Evolutionary conservation across 108 stramenopile species (phyloP), one percentile per base, ranked within the genome.

Genomic region (Nitzschia inconspicua): DNA sequence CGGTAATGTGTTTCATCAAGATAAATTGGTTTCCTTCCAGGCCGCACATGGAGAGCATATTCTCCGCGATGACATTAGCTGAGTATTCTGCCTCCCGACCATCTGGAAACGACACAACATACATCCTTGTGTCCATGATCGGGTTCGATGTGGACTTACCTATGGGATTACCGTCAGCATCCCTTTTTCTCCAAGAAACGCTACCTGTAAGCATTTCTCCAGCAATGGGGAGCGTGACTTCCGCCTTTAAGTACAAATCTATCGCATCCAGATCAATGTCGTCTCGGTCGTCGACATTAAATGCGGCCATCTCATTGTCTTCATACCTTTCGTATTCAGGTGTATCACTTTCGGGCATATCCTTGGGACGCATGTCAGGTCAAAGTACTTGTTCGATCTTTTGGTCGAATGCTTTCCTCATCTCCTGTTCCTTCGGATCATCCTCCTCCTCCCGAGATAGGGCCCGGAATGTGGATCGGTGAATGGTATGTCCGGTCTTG

Each of bases 41-140:
- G 32, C 79, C 80, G 20, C 49, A 59, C 28, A 77, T 68, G 3
- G 31, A 20, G 3, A 66, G 28, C 2, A 86, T 47, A 34, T 78
- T 70, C 50, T 77, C 70, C 18, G 85, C 81, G 22, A 86, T 77
- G 10, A 76, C 40, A 59, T 86, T 86, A 18, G 69, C 79, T 4
- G 68, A 39, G 52, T 76, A 76, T 32, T 75, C 69, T 28, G 60
- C 41, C 1, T 58, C 56, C 20, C 19, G 19, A 5, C 85, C 82
- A 73, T 86, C 79, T 46, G 68, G 57, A 36, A 80, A 83, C 44
- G 67, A 53, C 10, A 73, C 62, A 4, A 61, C 60, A 51, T 80
- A 78, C 0, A 65, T 29, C 37, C 55, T 41, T 0, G 76, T 68
- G 47, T 81, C 63, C 11, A 85, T 58, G 0, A 57, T 20, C 0